Base-by-base conservation (phyloP, 352 stramenopile species). In the Phytophthora sansomeana region DNA sequence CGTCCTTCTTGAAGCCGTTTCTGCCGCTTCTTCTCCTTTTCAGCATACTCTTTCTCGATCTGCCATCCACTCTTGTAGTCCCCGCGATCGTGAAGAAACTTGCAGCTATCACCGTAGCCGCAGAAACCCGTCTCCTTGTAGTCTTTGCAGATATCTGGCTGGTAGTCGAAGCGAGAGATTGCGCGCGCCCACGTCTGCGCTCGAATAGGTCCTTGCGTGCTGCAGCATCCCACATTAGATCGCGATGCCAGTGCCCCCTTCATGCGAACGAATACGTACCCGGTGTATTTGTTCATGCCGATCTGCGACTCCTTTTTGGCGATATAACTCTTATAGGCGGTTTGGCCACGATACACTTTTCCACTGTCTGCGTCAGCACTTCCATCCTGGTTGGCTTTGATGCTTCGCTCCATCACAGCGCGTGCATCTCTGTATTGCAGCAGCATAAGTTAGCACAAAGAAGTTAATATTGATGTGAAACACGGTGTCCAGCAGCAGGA, bases 101-200 rank as follows among this genome's bases (percentile, higher is more conserved):
- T 99, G 69, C 97, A 99, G 61, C 79, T 92, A 46, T 95, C 87
- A 3, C 98, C 98, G 73, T 98, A 99, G 39, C 97, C 97, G 66
- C 97, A 99, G 75, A 99, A 99, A 26, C 98, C 98, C 6, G 98
- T 99, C 51, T 99, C 97, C 63, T 99, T 99, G 84, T 99, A 99
- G 76, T 99, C 98, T 72, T 99, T 99, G 80, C 98, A 99, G 52
- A 99, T 93, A 67, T 99, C 97, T 3, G 96, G 96, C 74, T 90
- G 79, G 78, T 99, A 99, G 65, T 99, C 98, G 63, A 99, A 99
- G 19, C 96, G 90, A 28, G 79, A 97, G 46, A 98, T 99, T 17
- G 94, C 93, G 6, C 97, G 86, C 4, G 98, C 85, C 78, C 97
- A 98, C 2, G 89, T 97, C 35, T 98, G 85, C 16, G 96, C 97